Evolutionary conservation across 1,139 yeast genomes (phyloP), one percentile per base, ranked within the genome.

Genomic region (Spencermartinsiella ligniputridi): DNA sequence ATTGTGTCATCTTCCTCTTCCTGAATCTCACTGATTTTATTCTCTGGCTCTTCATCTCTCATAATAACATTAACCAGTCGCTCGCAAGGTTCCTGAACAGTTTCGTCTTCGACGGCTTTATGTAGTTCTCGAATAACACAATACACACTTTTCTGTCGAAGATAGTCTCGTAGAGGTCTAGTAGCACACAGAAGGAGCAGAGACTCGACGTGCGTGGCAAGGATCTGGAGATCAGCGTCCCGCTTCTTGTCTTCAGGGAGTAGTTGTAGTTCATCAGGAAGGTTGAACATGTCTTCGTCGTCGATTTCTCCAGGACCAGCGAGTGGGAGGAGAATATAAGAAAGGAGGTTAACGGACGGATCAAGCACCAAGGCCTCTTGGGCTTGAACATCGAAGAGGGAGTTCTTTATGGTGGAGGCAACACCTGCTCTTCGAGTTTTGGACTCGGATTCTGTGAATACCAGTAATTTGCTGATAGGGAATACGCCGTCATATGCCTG

Each of bases 351-450:
- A 48, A 88, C 79, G 16, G 74, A 70, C 41, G 76, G 80, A 55
- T 85, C 83, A 11, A 66, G 69, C 32, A 88, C 65, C 40, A 92
- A 69, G 32, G 63, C 65, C 56, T 69, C 68, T 59, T 92, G 97
- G 35, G 77, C 67, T 37, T 81, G 76, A 2, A 87, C 72, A 60
- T 90, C 96, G 60, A 92, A 92, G 42, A 90, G 70, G 0, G 94
- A 78, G 66, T 92, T 92, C 61, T 92, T 92, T 54, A 92, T 85
- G 3, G 96, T 86, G 2, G 95, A 84, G 1, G 96, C 95, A 40
- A 88, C 92, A 57, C 96, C 97, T 62, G 84, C 90, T 64, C 97
- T 77, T 69, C 97, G 80, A 29, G 80, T 78, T 56, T 79, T 81
- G 17, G 87, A 75, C 53, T 83, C 90, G 57, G 81, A 80, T 59